A percentile compares a stretch with the other conserved stretches of the same genome.
Conservation (phyloP, 306 rosid genomes). For the Lupinus albus region DNA sequence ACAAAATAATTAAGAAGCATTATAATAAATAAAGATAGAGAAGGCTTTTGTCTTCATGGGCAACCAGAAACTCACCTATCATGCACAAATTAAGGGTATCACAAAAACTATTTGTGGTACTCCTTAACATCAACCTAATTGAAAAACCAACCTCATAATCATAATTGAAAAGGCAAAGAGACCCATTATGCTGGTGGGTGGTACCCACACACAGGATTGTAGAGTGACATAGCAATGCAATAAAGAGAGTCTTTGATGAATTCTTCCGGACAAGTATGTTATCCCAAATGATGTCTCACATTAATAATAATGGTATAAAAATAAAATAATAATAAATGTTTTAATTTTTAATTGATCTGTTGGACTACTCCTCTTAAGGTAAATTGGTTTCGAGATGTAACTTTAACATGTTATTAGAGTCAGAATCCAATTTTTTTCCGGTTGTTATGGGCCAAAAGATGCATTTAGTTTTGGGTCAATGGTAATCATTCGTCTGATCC, state of each 20-base stretch:
- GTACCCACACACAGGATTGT: constrained; percentile 46
- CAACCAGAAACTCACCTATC: constrained; percentile 45
- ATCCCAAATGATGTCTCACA: constrained; percentile 19
- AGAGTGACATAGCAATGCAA: constrained; percentile 50
- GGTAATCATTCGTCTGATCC: no score
- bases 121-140: background rate
- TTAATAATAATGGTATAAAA: no score
- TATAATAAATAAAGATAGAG: background rate
- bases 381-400: no score
- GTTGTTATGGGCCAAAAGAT: no score
- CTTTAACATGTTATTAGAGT: no score
- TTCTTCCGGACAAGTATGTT: no score
- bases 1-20: constrained; percentile 38
- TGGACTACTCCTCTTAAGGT: no score
- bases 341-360: no score
- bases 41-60: constrained; percentile 42
- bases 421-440: no score
- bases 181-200: constrained; percentile 65
- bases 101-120: background rate
- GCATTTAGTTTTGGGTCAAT: no score
- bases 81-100: constrained; percentile 40
- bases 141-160: constrained; percentile 35
- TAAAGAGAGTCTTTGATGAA: constrained; percentile 38
- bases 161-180: constrained; percentile 46
- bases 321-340: no score